These are phyloP conservation scores for Selaginella tamariscina DNA, from an alignment of 75 land plant genomes.

Conservation along the genomic window DNA sequence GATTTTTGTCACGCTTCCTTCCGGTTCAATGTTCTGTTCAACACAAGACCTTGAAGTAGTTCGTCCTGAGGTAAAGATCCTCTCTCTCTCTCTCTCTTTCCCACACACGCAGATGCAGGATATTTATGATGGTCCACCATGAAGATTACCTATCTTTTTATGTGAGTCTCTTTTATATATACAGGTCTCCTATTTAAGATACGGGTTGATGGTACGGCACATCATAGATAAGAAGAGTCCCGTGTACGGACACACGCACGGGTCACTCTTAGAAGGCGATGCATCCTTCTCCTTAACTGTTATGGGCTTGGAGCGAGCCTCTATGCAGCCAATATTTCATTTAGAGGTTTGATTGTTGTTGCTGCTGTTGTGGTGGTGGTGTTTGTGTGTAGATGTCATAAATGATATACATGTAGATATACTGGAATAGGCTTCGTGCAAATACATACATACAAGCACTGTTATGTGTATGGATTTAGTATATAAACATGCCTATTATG, in stretches of 20 bases:
- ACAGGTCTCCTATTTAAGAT: conserved; percentile 42
- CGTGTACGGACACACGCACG: conserved; percentile 35
- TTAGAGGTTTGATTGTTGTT: conserved; percentile 25
- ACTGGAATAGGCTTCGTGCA: too few relatives aligned
- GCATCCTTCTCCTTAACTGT: conserved; percentile 39
- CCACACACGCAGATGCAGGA: too few relatives aligned
- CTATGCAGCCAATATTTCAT: conserved; percentile 45
- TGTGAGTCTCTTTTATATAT: too few relatives aligned
- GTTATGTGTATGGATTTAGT: too few relatives aligned
- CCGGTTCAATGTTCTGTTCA: conserved; percentile 9
- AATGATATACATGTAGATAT: too few relatives aligned
- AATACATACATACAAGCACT: too few relatives aligned
- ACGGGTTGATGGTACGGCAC: conserved; percentile 42
- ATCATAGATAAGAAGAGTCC: conserved; percentile 41
- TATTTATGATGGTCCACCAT: too few relatives aligned
- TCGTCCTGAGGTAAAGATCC: conserved; percentile 5
- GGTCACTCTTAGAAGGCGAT: conserved; percentile 34
- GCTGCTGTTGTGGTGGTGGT: neutral
- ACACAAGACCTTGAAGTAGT: conserved; percentile 6
- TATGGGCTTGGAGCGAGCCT: conserved; percentile 42
- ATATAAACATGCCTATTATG: too few relatives aligned
- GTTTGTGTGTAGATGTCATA: neutral
- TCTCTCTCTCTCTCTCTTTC: neutral
- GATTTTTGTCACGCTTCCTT: conserved; percentile 9
- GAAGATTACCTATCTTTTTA: neutral